Evolutionary conservation across 139 green algal genomes (phyloP), one percentile per base, ranked within the genome.

Genomic region (Auxenochlorella pyrenoidosa): DNA sequence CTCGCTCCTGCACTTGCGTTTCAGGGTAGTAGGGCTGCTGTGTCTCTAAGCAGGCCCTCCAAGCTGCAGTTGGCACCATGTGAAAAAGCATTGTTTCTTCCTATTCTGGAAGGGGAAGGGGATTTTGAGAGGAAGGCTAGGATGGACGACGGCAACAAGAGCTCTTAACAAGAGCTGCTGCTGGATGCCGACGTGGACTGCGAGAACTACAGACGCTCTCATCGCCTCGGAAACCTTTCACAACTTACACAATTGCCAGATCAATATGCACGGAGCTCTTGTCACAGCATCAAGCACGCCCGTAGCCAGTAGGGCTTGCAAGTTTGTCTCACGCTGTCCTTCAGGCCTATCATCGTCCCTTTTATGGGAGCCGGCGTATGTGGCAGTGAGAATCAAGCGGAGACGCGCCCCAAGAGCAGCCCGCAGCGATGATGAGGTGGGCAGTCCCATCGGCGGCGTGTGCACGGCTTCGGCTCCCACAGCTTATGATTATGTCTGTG

Each of bases 11-110:
- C 24, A 15, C 44, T 72, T 44, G 73, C 40, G 83, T 87, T 5
- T 72, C 70, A 15, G 83, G 83, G 51, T 40, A 75, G 51, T 87
- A 87, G 6, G 83, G 68, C 36, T 24, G 30, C n/a, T 36, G 19
- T 0, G n/a, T 24, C 13, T 30, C 51, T 6, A 81, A 8, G 70
- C 70, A 80, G 0, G 47, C 26, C 36, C 16, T n/a, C 83, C 83
- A 87, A 8, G 28, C 19, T 8, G 18, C 70, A 12, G 21, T 19
- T 5, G 63, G n/a, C 10, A 47, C 54, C 36, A 87, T 63, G 51
- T 87, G 83, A 63, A 63, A 87, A 66, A 86, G 63, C n/a, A n/a
- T n/a, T n/a, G n/a, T n/a, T n/a, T n/a, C n/a, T n/a, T n/a, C n/a
- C n/a, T n/a, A n/a, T n/a, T n/a, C n/a, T n/a, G n/a, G n/a, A n/a